Evolutionary conservation across 352 stramenopile species (phyloP).

Genomic region (Phytophthora hibernalis): DNA sequence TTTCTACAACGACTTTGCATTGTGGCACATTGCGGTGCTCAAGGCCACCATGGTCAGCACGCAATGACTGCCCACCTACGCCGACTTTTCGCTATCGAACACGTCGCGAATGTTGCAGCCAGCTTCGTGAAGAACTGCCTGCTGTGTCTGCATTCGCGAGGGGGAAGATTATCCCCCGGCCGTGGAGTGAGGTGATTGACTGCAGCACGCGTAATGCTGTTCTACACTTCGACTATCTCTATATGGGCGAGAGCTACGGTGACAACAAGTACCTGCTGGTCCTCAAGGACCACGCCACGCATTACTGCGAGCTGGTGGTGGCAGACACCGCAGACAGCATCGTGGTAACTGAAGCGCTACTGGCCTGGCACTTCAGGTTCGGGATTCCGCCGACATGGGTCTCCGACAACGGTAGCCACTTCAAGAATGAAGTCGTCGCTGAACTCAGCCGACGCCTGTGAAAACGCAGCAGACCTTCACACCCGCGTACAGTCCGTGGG

Average conservation of each 20-base stretch:
- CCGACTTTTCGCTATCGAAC: too few species aligned
- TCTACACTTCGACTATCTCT: constrained; percentile 44
- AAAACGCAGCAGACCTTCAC: constrained; percentile 23
- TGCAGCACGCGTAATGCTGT: constrained; percentile 32
- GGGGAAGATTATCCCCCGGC: neutral
- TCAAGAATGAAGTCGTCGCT: constrained; percentile 38
- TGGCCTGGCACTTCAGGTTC: too few species aligned
- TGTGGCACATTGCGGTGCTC: constrained; percentile 9
- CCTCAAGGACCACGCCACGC: constrained; percentile 42
- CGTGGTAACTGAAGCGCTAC: too few species aligned
- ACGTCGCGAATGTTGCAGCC: too few species aligned
- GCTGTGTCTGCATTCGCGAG: constrained; percentile 10
- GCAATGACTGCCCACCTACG: neutral
- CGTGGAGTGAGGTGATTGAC: constrained; percentile 18
- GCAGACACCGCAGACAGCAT: neutral
- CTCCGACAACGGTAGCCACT: constrained; percentile 34
- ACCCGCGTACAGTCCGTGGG: constrained; percentile 37
- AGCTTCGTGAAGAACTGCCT: constrained; percentile 4
- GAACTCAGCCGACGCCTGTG: constrained; percentile 17
- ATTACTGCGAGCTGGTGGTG: constrained; percentile 39
- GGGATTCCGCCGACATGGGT: too few species aligned
- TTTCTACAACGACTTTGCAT: constrained; percentile 6
- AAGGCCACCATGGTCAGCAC: constrained; percentile 9
- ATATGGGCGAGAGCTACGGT: constrained; percentile 29
- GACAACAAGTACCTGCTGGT: constrained; percentile 35